Percentiles rank a stretch among this genome's conserved stretches.
Evolutionary conservation across 2,329 filamentous ascomycete genomes (phyloP).

Genomic region (Sclerotinia borealis): DNA sequence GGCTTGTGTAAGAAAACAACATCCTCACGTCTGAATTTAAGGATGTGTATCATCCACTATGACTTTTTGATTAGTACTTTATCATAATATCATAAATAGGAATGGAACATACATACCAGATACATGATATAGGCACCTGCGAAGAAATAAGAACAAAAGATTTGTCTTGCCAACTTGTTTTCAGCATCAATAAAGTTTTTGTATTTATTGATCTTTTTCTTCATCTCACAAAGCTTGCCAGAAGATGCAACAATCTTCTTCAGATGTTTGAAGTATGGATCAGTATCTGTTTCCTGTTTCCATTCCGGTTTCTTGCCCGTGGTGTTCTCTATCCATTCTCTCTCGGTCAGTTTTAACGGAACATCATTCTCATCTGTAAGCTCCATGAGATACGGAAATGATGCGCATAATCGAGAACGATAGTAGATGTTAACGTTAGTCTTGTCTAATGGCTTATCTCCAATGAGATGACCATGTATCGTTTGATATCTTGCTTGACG

Average conservation of each 20-base stretch:
- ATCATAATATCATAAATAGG: background rate
- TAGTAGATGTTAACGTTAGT: slow-evolving; percentile 3
- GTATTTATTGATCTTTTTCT: background rate
- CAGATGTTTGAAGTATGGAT: background rate
- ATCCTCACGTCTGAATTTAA: background rate
- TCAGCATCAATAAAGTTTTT: background rate
- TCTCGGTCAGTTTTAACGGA: background rate
- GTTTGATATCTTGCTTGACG: background rate
- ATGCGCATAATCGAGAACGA: background rate
- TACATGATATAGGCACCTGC: background rate
- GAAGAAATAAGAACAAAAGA: slow-evolving; percentile 6
- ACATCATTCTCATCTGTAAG: background rate
- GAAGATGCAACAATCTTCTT: background rate
- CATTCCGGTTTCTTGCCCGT: background rate
- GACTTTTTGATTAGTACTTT: background rate
- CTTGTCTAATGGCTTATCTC: background rate
- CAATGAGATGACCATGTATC: background rate
- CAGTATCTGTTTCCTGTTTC: background rate
- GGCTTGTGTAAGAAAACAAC: background rate
- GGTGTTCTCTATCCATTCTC: background rate
- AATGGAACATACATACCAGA: background rate
- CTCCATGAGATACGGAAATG: background rate
- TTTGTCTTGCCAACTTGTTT: background rate
- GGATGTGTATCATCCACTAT: background rate
- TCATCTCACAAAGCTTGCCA: background rate